Evolutionary conservation across 805 yeast species (phyloP), one percentile per base, ranked within the genome.

Genomic region (Yarrowia sp.): DNA sequence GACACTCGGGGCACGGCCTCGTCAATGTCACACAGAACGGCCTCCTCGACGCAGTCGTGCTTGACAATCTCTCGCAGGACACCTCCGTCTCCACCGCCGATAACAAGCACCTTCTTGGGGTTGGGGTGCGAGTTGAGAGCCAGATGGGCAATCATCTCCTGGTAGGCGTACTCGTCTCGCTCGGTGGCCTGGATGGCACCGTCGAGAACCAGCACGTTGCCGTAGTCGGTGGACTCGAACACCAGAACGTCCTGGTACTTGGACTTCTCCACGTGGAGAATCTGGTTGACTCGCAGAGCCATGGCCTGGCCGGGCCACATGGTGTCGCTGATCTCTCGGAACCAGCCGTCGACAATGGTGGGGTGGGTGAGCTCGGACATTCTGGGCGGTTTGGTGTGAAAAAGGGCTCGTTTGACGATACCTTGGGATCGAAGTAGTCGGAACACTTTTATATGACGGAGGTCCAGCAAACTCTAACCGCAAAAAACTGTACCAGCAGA

Each of bases 21-120:
- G 76, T 94, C 99, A 73, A 94, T 94, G 80, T 94, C 99, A 79
- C 97, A 92, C 72, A 94, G 83, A 81, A 90, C 85, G 58, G 96
- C 97, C 80, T 89, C 89, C 79, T 92, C 97, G 67, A 94, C 91
- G 70, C 85, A 78, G 65, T 85, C 87, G 80, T 94, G 97, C 81
- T 94, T 94, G 76, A 92, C 91, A 76, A 93, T 84, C 80, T 94
- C 98, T 81, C 98, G 87, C 75, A 94, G 85, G 65, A 94, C 98
- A 80, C 98, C 98, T 74, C 99, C 99, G 79, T 94, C 99, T 76
- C 99, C 99, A 72, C 99, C 99, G 69, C 99, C 99, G 76, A 94
- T 90, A 71, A 94, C 98, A 68, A 94, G 83, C 30, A 96, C 98
- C 74, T 85, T 88, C 84, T 91, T 91, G 69, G 98, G 98, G 81